phyloP scores from a whole-genome alignment of 176 grass and related monocot genomes.

The Hordeum marinum region DNA sequence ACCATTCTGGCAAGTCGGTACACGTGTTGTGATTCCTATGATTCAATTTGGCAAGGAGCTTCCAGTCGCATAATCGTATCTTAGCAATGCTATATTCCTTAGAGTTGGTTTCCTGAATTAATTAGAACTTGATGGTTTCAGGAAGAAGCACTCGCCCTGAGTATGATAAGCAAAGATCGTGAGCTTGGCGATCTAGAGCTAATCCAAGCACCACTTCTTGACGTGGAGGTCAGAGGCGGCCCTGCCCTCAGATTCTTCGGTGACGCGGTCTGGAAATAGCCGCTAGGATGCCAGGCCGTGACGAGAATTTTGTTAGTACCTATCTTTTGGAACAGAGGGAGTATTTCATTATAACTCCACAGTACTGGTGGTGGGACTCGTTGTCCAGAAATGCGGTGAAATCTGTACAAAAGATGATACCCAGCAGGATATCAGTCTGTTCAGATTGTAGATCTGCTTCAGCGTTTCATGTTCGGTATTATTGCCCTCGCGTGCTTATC shows the following conservation, averaged over 20 bases:
- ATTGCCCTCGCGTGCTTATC: background rate
- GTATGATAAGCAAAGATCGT: slow-evolving; percentile 34
- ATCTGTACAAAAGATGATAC: background rate
- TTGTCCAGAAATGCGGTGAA: background rate
- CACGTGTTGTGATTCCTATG: background rate
- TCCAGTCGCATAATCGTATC: background rate
- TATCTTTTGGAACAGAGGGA: too few relatives aligned
- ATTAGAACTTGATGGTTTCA: slow-evolving; percentile 21
- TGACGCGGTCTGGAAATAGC: slow-evolving; percentile 49
- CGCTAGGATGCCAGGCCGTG: background rate
- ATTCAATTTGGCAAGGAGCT: background rate
- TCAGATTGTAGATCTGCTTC: background rate
- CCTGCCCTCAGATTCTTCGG: slow-evolving; percentile 53
- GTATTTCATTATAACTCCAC: background rate
- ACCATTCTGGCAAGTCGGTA: background rate
- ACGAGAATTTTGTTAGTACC: background rate
- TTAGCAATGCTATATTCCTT: background rate
- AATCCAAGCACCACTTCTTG: slow-evolving; percentile 40
- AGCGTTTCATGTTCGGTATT: background rate
- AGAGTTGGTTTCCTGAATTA: background rate
- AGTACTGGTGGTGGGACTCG: background rate
- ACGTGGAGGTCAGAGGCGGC: slow-evolving; percentile 53
- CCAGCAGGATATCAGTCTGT: background rate
- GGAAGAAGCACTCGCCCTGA: slow-evolving; percentile 50
- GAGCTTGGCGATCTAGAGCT: slow-evolving; percentile 41